Evolutionary conservation across 2,329 filamentous ascomycete species (phyloP).

Genomic region (Elsinoe batatas): DNA sequence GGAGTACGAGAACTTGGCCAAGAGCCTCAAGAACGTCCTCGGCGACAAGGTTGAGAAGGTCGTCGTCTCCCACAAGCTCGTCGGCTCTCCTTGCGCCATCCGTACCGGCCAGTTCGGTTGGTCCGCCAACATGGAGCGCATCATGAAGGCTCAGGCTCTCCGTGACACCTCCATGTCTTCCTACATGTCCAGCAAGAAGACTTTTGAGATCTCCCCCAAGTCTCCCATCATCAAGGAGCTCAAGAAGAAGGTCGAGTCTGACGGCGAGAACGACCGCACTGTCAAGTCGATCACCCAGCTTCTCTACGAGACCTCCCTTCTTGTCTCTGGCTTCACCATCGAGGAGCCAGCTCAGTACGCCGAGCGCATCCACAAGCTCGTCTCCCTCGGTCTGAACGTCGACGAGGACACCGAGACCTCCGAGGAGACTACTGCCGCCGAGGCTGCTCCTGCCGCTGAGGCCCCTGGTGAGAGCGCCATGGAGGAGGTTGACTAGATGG

Average conservation of each 20-base stretch:
- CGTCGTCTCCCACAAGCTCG: constrained; percentile 95
- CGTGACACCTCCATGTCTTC: constrained; percentile 99
- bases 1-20: constrained; percentile 89
- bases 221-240: constrained; percentile 97
- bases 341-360: constrained; percentile 97
- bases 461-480: constrained; percentile 82
- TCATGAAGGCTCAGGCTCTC: constrained; percentile 99
- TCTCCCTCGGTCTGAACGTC: constrained; percentile 93
- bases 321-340: constrained; percentile 98
- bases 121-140: constrained; percentile 99
- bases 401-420: constrained; percentile 78
- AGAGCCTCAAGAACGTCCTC: constrained; percentile 97
- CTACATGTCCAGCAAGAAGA: constrained; percentile 99
- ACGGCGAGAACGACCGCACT: constrained; percentile 96
- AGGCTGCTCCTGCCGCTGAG: constrained; percentile 52
- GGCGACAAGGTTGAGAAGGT: constrained; percentile 99
- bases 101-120: constrained; percentile 99
- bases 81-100: constrained; percentile 91
- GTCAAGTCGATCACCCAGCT: constrained; percentile 99
- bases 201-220: constrained; percentile 99
- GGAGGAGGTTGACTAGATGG: constrained; percentile 95
- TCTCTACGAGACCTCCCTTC: constrained; percentile 95
- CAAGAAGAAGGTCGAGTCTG: constrained; percentile 96
- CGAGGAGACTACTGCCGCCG: constrained; percentile 47
- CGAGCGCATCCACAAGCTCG: constrained; percentile 99